phyloP scores from a whole-genome alignment of 2,329 filamentous ascomycete genomes.

The Cladophialophora carrionii region DNA sequence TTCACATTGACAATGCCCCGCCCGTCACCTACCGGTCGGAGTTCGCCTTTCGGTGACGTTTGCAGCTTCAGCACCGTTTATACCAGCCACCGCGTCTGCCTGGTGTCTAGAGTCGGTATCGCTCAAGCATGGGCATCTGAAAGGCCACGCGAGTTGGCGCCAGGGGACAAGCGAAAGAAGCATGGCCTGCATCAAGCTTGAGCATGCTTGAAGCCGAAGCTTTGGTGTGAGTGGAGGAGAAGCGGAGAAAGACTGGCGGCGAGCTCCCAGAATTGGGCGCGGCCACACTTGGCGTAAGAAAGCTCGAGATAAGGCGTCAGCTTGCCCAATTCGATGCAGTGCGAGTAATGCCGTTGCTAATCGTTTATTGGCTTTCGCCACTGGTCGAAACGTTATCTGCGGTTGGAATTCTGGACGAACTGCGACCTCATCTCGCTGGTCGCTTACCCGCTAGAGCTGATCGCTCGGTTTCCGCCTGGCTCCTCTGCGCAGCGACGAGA shows the following conservation, averaged over 20 bases:
- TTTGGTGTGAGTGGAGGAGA: background rate
- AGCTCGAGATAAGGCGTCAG: constrained; percentile 10
- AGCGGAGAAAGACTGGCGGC: background rate
- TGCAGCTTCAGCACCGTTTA: background rate
- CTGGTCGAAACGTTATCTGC: constrained; percentile 5
- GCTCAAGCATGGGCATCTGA: too few relatives aligned
- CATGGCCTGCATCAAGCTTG: constrained; percentile 13
- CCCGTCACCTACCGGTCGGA: background rate
- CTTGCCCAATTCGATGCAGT: constrained; percentile 19
- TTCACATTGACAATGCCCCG: background rate
- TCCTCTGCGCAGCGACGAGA: too few relatives aligned
- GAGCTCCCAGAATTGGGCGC: background rate
- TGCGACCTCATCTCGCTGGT: background rate
- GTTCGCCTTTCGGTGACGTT: background rate
- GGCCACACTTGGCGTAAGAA: background rate
- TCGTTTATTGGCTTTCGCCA: constrained; percentile 12
- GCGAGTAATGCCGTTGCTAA: constrained; percentile 7
- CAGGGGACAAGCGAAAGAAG: constrained; percentile 6
- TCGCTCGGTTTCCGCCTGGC: too few relatives aligned
- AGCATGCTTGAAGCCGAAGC: constrained; percentile 4
- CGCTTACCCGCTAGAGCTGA: background rate
- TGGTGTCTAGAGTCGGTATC: background rate
- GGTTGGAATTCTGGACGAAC: background rate
- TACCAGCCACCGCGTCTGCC: background rate
- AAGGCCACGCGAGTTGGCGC: background rate